Conservation (phyloP, 371 early-diverging fungal species). For the Phascolomyces articulosus region DNA sequence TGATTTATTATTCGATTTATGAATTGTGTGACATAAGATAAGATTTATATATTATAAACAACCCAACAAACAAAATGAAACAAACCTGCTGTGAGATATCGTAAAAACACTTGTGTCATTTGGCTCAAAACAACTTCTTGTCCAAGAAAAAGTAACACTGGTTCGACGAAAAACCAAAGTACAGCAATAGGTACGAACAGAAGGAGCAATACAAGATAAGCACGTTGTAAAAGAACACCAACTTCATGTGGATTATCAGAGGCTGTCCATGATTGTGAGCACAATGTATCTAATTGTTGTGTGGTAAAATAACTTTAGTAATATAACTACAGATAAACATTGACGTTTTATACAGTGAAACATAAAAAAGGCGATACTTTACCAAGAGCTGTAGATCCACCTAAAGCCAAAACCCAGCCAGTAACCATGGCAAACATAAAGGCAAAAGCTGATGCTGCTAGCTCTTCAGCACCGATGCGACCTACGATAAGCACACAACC, state of each 20-base stretch:
- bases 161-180: conserved; percentile 61
- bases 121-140: conserved; percentile 21
- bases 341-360: too few species aligned
- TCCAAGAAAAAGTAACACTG: conserved; percentile 9
- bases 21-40: too few species aligned
- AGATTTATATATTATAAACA: not conserved
- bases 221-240: conserved; percentile 85
- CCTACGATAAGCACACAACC: conserved; percentile 65
- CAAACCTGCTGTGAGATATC: conserved; percentile 1
- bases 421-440: conserved; percentile 86
- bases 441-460: conserved; percentile 77
- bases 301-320: conserved; percentile 53
- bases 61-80: conserved; percentile 44
- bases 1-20: too few species aligned
- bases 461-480: conserved; percentile 66
- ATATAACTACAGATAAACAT: conserved; percentile 27
- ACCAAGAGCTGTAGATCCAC: conserved; percentile 76
- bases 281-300: conserved; percentile 82
- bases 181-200: conserved; percentile 63
- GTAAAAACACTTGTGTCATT: conserved; percentile 4
- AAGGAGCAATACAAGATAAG: conserved; percentile 69
- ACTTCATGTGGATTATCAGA: conserved; percentile 67
- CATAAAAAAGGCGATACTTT: too few species aligned
- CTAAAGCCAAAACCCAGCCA: conserved; percentile 76
- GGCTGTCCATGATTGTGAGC: conserved; percentile 85